These are phyloP conservation scores for Arachis stenosperma DNA, from an alignment of 306 rosid species.

Conservation along the genomic window DNA sequence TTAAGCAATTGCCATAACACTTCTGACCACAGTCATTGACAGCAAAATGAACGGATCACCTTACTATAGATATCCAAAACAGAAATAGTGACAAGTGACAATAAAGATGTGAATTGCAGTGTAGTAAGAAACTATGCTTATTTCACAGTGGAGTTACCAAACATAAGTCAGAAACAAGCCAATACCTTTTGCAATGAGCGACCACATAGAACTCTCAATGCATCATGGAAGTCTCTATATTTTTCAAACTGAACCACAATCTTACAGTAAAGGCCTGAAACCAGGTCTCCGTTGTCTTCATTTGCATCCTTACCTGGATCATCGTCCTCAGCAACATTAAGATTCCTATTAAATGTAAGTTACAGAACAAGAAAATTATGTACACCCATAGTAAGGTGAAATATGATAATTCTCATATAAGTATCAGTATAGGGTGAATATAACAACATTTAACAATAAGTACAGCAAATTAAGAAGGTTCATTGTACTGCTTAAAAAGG, in stretches of 20 bases:
- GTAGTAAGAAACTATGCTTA: neutral
- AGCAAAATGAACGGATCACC: neutral
- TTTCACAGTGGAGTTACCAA: conserved; percentile 11
- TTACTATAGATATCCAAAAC: neutral
- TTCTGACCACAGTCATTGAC: conserved; percentile 17
- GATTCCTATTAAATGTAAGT: conserved; percentile 65
- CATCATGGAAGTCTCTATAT: conserved; percentile 70
- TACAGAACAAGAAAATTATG: conserved; percentile 33
- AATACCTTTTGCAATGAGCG: conserved; percentile 88
- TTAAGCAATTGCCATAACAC: conserved; percentile 19
- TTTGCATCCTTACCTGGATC: conserved; percentile 64
- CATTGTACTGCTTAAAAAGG: neutral
- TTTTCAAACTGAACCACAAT: conserved; percentile 90
- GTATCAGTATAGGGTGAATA: neutral
- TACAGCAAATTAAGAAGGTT: neutral
- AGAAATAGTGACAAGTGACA: conserved; percentile 7
- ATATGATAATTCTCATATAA: conserved; percentile 21
- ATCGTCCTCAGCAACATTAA: conserved; percentile 86
- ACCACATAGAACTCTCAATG: conserved; percentile 72
- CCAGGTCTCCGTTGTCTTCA: conserved; percentile 63
- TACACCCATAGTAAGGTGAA: conserved; percentile 11
- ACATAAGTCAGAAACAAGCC: conserved; percentile 16
- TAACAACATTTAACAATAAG: neutral
- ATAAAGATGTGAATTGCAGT: conserved; percentile 19
- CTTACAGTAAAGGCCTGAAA: conserved; percentile 88